A percentile compares a stretch with the other conserved stretches of the same genome.
phyloP scores from a whole-genome alignment of 345 rosid species.

The Sonneratia caseolaris region DNA sequence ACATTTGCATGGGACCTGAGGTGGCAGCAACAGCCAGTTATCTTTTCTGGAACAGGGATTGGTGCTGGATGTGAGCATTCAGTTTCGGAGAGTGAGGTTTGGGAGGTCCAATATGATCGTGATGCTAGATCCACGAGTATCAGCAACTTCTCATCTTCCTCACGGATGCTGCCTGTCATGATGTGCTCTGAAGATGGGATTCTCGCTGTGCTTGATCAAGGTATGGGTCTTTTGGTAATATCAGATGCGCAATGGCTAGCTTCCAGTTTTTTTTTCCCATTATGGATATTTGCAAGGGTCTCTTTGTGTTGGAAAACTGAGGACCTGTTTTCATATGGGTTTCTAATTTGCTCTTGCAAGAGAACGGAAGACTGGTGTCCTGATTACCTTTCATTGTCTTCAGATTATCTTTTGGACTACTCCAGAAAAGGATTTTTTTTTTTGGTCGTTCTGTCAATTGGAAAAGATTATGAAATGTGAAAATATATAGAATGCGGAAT shows the following conservation, averaged over 20 bases:
- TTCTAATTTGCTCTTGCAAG: not conserved
- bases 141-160: constrained; percentile 37
- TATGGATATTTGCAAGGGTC: not conserved
- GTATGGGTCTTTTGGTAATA: constrained; percentile 18
- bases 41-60: constrained; percentile 51
- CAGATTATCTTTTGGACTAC: no score
- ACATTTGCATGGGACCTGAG: constrained; percentile 91
- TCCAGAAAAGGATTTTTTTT: not conserved
- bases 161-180: constrained; percentile 73
- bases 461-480: not conserved
- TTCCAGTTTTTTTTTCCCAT: not conserved
- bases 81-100: constrained; percentile 77
- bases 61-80: constrained; percentile 26
- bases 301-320: not conserved
- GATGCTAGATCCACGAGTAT: constrained; percentile 39
- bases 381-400: no score
- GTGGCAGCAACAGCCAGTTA: constrained; percentile 49
- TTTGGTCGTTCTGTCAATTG: not conserved
- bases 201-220: constrained; percentile 70
- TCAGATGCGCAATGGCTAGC: not conserved
- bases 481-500: not conserved
- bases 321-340: not conserved
- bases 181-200: constrained; percentile 90
- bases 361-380: not conserved
- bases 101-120: constrained; percentile 76